A percentile compares a stretch with the other conserved stretches of the same genome.
Conservation (phyloP, 352 stramenopile species). For the Blastocystis sp. region DNA sequence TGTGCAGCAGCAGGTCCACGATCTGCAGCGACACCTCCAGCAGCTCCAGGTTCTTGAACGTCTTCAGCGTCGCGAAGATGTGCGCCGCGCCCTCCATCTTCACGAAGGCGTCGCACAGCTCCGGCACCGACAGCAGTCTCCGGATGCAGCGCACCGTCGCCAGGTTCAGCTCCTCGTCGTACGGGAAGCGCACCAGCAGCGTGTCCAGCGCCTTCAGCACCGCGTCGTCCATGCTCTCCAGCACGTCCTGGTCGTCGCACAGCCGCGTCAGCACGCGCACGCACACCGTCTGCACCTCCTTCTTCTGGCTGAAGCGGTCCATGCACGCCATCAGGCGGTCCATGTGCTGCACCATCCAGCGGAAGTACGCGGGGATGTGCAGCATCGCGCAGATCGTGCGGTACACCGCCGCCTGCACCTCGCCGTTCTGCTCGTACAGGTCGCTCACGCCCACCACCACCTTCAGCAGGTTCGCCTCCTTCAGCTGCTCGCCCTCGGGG, state of each 20-base stretch:
- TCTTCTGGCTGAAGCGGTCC: conserved; percentile 43
- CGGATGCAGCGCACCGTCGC: conserved; percentile 45
- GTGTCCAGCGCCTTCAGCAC: conserved; percentile 42
- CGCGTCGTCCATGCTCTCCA: conserved; percentile 13
- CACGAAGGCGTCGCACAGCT: conserved; percentile 57
- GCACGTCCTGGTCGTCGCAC: conserved; percentile 56
- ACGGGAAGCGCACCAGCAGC: conserved; percentile 52
- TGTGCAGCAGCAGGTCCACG: conserved; percentile 31
- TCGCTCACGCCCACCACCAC: conserved; percentile 41
- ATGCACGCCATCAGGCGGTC: conserved; percentile 33
- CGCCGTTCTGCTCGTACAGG: conserved; percentile 19
- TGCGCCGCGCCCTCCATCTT: conserved; percentile 31
- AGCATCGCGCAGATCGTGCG: conserved; percentile 34
- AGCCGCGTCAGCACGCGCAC: conserved; percentile 52
- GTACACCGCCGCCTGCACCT: conserved; percentile 52
- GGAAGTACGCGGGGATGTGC: conserved; percentile 37
- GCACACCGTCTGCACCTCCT: conserved; percentile 68
- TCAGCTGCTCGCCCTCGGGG: conserved; percentile 41
- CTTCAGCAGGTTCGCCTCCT: conserved; percentile 29
- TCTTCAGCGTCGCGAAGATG: conserved; percentile 50
- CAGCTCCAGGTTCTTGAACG: conserved; percentile 58
- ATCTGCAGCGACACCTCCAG: conserved; percentile 32
- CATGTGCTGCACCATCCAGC: conserved; percentile 51
- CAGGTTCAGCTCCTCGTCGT: conserved; percentile 49
- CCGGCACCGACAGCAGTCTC: conserved; percentile 28